Conservation (phyloP, 345 rosid species). For the Mallotus nudiflorus region DNA sequence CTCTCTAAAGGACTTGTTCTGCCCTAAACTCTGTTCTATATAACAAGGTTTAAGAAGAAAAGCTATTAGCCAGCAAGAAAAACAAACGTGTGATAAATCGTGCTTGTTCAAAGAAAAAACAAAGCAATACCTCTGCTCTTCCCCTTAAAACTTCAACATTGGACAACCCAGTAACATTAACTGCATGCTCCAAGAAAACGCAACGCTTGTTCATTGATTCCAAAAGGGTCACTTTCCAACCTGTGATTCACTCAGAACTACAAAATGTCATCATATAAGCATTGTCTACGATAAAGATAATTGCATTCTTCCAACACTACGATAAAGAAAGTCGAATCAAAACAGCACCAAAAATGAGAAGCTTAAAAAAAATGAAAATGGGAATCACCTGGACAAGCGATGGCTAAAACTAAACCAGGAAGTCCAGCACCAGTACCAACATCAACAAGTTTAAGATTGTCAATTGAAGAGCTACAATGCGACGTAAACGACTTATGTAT, state of each 20-base stretch:
- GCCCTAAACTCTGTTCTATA: constrained; percentile 76
- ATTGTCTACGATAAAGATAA: too few species aligned
- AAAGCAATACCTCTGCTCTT: constrained; percentile 79
- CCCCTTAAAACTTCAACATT: constrained; percentile 74
- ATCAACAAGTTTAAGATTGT: constrained; percentile 58
- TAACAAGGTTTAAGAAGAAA: constrained; percentile 19
- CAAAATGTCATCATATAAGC: too few species aligned
- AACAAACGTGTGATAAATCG: too few species aligned
- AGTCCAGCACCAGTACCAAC: constrained; percentile 93
- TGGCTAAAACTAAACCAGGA: constrained; percentile 86
- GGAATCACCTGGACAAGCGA: constrained; percentile 65
- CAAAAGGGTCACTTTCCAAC: constrained; percentile 82
- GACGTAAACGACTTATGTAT: constrained; percentile 42
- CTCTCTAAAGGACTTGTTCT: constrained; percentile 60
- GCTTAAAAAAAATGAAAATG: too few species aligned
- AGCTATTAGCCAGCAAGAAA: not conserved
- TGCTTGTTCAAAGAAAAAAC: too few species aligned
- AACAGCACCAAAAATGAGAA: too few species aligned
- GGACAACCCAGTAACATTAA: constrained; percentile 53
- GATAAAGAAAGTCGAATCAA: too few species aligned
- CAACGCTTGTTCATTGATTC: constrained; percentile 92
- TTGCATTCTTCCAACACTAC: too few species aligned
- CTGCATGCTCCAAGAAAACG: constrained; percentile 78
- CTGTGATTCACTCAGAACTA: too few species aligned
- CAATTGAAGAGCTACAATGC: constrained; percentile 35